Evolutionary conservation across 2,329 filamentous ascomycete genomes (phyloP), one percentile per base, ranked within the genome.

Genomic region (Trichoderma sp.): DNA sequence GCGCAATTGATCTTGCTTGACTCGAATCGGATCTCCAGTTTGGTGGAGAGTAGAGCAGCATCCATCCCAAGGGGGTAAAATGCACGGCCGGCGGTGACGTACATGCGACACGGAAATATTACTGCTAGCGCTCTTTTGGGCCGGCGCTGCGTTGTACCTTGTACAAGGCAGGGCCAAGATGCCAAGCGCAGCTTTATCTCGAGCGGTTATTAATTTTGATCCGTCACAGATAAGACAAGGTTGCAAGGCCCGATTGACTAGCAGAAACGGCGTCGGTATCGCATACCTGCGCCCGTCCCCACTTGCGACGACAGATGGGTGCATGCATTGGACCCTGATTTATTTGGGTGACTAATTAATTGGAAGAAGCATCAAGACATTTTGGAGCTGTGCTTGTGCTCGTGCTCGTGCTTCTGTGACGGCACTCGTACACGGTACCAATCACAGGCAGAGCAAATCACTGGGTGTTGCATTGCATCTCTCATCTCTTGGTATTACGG

Each of bases 191-290:
- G 64, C 28, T 62, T 59, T 71, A 71, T 71, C 70, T 71, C 63
- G 28, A 55, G 39, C 36, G 17, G 70, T 71, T 71, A 68, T 68
- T 71, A 71, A 71, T 71, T 67, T 71, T 55, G 70, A 67, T 71
- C 70, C 70, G 70, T 71, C 70, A 71, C 55, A 67, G 70, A 71
- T 71, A 71, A 71, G 70, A n/a, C 70, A 32, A 39, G 70, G 70
- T 47, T 71, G 50, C 70, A 71, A 57, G 70, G 70, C 63, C 70
- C 70, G 70, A 71, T 71, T 71, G 39, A 68, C 70, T 71, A 66
- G 69, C 69, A 71, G 53, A 58, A 57, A 71, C 43, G 58, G 70
- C 70, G 61, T 30, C 67, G 63, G 61, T 55, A 65, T 30, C 59
- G 59, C 58, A 47, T 36, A 26, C 58, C 28, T 61, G 58, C 58